Conservation (phyloP, 495 filamentous ascomycete species). For the Aspergillus avenaceus region DNA sequence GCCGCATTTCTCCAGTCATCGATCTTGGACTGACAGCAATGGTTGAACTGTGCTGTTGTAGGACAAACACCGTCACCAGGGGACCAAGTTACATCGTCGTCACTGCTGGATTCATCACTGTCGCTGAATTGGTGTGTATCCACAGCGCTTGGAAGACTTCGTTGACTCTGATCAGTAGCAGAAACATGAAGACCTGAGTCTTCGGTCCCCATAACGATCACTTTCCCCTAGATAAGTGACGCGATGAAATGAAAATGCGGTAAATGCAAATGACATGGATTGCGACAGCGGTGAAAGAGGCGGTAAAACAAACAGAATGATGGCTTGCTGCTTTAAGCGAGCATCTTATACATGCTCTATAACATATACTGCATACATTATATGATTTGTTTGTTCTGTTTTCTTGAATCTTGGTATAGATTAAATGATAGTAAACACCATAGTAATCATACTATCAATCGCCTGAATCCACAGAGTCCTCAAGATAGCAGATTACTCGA, state of each 20-base stretch:
- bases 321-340: no score
- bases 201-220: neutral
- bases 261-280: neutral
- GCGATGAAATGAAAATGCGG: neutral
- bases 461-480: no score
- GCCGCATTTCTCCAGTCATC: constrained; percentile 3
- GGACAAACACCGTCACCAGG: constrained; percentile 15
- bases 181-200: neutral
- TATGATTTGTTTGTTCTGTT: no score
- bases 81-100: constrained; percentile 6
- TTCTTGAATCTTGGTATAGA: no score
- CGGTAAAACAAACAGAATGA: neutral
- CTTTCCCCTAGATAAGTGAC: no score
- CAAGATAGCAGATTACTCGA: no score
- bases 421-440: no score
- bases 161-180: neutral
- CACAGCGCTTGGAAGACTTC: neutral
- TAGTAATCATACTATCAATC: no score
- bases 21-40: constrained; percentile 7
- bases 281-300: neutral
- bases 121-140: neutral
- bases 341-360: no score
- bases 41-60: constrained; percentile 11
- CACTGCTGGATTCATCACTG: constrained; percentile 6
- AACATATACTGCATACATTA: no score